Base-by-base conservation (phyloP, 176 grass and related monocot species). In the Cymbopogon citratus region DNA sequence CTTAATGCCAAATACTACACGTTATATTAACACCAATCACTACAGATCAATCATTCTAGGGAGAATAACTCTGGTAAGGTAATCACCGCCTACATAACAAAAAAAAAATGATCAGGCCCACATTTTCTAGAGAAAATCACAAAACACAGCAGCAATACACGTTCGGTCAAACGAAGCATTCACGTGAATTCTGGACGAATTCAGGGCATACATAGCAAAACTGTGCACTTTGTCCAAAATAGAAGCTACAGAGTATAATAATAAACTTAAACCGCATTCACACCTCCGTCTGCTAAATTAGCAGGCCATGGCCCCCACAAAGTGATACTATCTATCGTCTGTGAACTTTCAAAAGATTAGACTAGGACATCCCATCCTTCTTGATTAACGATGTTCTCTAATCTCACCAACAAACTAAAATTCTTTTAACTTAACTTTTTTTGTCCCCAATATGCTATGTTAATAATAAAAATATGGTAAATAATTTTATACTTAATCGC, bases 341-440 rank as follows among this genome's bases (percentile, higher is more conserved):
- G 27, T 21, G 28, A 88, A 82, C 46, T 52, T 73, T 76, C 35
- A 61, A 60, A 23, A 39, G 62, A 73, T 71, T 60, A 41, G 73
- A 77, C 83, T 51, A 15, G 12, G 73, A 86, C 67, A 51, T 59
- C 60, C 13, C 79, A 86, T 74, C 59, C 52, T 73, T 81, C 34
- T 46, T 83, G 46, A 67, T 49, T 39, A 40, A 81, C 3, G 3
- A 67, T 78, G 49, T 86, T 86, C 26, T 44, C 57, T 46, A 64
- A 73, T 51, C 29, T 63, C 40, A 43, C 29, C 21, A 51, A 18
- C 21, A 36, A 51, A 52, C 19, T 5, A 67, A 52, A 77, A 57
- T 40, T 41, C 24, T 7, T 25, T 11, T 67, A 40, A 16, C 19
- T 5, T 48, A 2, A 38, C 13, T n/a, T 44, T 2, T 2, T 44